Base-by-base conservation (phyloP, 1,284 basidiomycete genomes). In the Cystobasidiaceae sp. region DNA sequence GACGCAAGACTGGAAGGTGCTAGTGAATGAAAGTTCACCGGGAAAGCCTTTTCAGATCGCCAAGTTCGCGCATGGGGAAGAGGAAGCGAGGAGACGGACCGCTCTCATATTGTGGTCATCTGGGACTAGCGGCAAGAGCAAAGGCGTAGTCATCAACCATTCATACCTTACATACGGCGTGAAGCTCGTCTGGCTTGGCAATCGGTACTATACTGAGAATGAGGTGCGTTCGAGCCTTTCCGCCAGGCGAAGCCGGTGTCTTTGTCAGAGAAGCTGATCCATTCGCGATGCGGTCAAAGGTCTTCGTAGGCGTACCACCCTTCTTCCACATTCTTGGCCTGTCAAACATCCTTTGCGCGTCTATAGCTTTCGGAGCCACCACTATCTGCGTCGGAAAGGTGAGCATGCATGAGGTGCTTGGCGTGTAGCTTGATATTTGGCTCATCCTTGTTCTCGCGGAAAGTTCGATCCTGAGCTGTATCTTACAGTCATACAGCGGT, bases 71-170 rank as follows among this genome's bases (percentile, higher is more conserved):
- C 33, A 56, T 33, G 48, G 50, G 19, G 51, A 66, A 7, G 44
- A 59, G 56, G 6, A 70, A 65, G 67, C 61, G 21, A 55, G 25
- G 66, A 32, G 73, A 73, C 48, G 68, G 70, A 45, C 52, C 60
- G 72, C 74, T 2, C 68, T 74, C 34, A 68, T 76, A 17, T 68
- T 77, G 41, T 78, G 76, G 77, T 72, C 70, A 13, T 73, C 73
- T 19, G 76, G 76, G 1, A 78, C 76, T 15, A 76, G 72, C 4
- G 77, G 77, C 27, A 74, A 75, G 68, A 71, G 68, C 62, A 78
- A 78, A 50, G 77, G 76, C 13, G 77, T 78, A 34, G 65, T 78
- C 33, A 67, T 77, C 33, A 71, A 70, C 19, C 77, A 78, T 63
- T 63, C 66, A 2, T 74, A 72, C 0, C 62, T 75, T 15, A 71